Percentiles rank a stretch among this genome's conserved stretches.
Evolutionary conservation across 371 early-diverging fungal genomes (phyloP).

Genomic region (Syncephalastrum racemosum): DNA sequence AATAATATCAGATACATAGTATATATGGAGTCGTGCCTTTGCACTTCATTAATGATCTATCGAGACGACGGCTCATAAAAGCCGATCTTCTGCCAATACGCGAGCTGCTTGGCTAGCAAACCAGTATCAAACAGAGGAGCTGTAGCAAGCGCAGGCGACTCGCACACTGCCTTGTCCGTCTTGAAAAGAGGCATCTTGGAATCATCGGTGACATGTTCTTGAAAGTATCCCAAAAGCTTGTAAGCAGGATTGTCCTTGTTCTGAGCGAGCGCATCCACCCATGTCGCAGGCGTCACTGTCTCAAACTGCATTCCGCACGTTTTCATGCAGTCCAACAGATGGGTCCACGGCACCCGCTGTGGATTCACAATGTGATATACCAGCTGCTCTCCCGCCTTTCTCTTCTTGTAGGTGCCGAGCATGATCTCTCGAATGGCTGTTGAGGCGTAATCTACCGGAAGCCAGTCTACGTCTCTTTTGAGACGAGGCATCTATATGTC

Average conservation of each 20-base stretch:
- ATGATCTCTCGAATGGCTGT: slow-evolving; percentile 27
- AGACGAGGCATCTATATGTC: slow-evolving; percentile 28
- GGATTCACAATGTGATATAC: slow-evolving; percentile 38
- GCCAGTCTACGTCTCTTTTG: slow-evolving; percentile 28
- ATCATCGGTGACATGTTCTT: background rate
- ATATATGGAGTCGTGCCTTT: too few species aligned
- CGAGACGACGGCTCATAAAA: slow-evolving; percentile 7
- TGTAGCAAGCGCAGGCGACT: background rate
- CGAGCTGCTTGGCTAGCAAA: slow-evolving; percentile 11
- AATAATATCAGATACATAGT: too few species aligned
- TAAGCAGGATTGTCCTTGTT: slow-evolving; percentile 33
- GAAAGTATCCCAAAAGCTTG: slow-evolving; percentile 22
- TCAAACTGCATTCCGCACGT: slow-evolving; percentile 25
- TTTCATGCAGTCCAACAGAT: slow-evolving; percentile 19
- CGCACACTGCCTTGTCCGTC: slow-evolving; percentile 1
- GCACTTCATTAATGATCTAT: too few species aligned
- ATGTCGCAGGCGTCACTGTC: slow-evolving; percentile 16
- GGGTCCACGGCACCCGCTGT: slow-evolving; percentile 14
- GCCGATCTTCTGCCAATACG: slow-evolving; percentile 9
- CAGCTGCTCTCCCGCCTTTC: slow-evolving; percentile 2
- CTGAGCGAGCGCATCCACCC: slow-evolving; percentile 21
- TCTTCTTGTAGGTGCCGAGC: slow-evolving; percentile 11
- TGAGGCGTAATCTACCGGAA: slow-evolving; percentile 29
- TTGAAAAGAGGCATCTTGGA: background rate
- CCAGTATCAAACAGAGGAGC: slow-evolving; percentile 9